Evolutionary conservation across 2,329 filamentous ascomycete species (phyloP).

Genomic region (Beauveria bassiana): DNA sequence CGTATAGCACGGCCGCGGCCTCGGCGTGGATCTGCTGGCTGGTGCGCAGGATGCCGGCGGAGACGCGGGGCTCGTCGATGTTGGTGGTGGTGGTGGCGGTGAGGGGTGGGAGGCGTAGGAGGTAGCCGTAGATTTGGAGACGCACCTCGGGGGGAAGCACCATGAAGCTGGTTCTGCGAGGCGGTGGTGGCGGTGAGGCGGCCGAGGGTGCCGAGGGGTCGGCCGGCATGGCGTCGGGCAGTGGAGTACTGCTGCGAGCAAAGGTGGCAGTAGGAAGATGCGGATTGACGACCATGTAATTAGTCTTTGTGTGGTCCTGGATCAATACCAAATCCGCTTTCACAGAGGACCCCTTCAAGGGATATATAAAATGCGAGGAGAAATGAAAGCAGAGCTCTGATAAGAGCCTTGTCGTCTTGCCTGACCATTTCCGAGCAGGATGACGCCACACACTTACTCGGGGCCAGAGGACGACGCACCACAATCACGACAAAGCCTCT

Average conservation of each 20-base stretch:
- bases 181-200: not conserved
- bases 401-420: not conserved
- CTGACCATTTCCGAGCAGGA: not conserved
- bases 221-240: not conserved
- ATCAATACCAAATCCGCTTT: too few species aligned
- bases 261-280: not conserved
- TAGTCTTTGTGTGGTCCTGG: too few species aligned
- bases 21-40: constrained; percentile 35
- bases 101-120: constrained; percentile 28
- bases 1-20: constrained; percentile 33
- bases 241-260: not conserved
- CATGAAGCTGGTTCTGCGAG: constrained; percentile 21
- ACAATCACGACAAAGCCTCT: not conserved
- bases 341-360: too few species aligned
- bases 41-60: constrained; percentile 28
- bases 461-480: not conserved
- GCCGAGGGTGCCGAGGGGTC: too few species aligned
- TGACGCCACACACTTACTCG: not conserved
- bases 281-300: too few species aligned
- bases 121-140: constrained; percentile 36
- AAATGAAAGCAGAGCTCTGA: too few species aligned
- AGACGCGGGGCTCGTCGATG: constrained; percentile 11
- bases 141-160: constrained; percentile 38
- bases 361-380: too few species aligned
- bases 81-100: constrained; percentile 7